These are phyloP conservation scores for Pontederia paniculata DNA, from an alignment of 176 grass and related monocot species.

Conservation along the genomic window DNA sequence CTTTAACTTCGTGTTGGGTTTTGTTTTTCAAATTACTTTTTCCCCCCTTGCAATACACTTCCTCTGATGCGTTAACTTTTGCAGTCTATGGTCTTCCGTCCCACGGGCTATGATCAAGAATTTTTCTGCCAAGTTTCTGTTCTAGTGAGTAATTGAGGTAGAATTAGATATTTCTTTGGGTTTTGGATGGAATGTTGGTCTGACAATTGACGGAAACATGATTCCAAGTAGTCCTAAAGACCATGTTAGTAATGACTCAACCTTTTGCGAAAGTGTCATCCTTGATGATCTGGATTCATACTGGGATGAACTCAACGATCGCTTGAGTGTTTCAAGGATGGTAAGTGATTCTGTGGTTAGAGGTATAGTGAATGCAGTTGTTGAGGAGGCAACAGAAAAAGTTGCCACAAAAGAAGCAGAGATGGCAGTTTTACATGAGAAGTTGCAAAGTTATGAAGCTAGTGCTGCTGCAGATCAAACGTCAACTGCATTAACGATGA, in stretches of 20 bases:
- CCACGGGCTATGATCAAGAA: no score
- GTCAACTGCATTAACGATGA: not conserved
- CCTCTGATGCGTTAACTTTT: no score
- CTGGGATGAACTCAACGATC: conserved; percentile 33
- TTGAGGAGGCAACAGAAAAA: conserved; percentile 28
- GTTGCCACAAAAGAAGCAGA: conserved; percentile 30
- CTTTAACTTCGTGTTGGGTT: no score
- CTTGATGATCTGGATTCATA: conserved; percentile 29
- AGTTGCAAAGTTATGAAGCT: conserved; percentile 12
- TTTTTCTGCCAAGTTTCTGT: no score
- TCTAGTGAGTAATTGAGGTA: not conserved
- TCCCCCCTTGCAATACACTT: no score
- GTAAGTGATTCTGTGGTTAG: conserved; percentile 25
- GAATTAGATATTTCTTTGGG: conserved; percentile 8
- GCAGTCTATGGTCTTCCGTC: no score
- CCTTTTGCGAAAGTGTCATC: conserved; percentile 27
- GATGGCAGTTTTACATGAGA: conserved; percentile 20
- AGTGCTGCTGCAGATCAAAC: conserved; percentile 18
- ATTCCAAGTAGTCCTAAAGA: conserved; percentile 13
- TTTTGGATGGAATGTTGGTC: conserved; percentile 1
- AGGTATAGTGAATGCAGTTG: conserved; percentile 31
- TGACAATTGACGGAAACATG: conserved; percentile 2
- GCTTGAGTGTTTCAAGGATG: conserved; percentile 27
- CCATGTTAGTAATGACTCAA: conserved; percentile 14
- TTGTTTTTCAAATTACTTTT: no score